Percentiles rank a stretch among this genome's conserved stretches.
These are phyloP conservation scores for Solanum tarapatanum DNA, from an alignment of 257 asterid genomes.

Conservation along the genomic window DNA sequence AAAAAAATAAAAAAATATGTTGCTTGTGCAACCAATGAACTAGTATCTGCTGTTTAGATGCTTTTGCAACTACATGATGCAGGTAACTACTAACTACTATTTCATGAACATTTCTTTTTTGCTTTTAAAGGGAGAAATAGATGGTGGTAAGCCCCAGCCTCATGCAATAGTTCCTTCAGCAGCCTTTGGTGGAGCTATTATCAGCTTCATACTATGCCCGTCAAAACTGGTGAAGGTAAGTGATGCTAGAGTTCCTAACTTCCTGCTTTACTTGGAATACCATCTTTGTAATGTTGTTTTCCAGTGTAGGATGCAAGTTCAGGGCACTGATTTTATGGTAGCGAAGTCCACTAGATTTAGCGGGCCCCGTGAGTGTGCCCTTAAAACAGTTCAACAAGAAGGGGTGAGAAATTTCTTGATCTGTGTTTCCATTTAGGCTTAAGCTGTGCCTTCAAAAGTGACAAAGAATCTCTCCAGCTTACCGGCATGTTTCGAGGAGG, in stretches of 20 bases:
- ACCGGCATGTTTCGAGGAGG: constrained; percentile 87
- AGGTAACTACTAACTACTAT: not conserved
- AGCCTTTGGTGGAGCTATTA: constrained; percentile 70
- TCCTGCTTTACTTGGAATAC: not conserved
- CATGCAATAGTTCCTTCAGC: constrained; percentile 61
- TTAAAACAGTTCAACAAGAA: constrained; percentile 54
- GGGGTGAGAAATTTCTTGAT: constrained; percentile 54
- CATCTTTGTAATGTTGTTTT: constrained; percentile 23
- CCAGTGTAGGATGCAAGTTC: constrained; percentile 99
- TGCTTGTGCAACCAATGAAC: not conserved
- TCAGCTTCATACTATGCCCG: constrained; percentile 83
- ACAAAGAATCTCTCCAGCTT: constrained; percentile 41
- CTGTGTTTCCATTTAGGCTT: not conserved
- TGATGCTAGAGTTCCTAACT: not conserved
- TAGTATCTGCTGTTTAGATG: not conserved
- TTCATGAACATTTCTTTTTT: not conserved
- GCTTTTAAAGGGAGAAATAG: constrained; percentile 45
- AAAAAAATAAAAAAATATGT: no score
- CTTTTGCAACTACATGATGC: not conserved
- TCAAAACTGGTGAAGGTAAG: constrained; percentile 84
- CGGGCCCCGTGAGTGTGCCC: constrained; percentile 76
- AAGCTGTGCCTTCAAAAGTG: constrained; percentile 20
- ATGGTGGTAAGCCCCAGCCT: constrained; percentile 52
- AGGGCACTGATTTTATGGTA: constrained; percentile 54
- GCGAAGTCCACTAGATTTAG: constrained; percentile 45